Conservation (phyloP, 1,284 basidiomycete species). For the Meira miltonrushii region DNA sequence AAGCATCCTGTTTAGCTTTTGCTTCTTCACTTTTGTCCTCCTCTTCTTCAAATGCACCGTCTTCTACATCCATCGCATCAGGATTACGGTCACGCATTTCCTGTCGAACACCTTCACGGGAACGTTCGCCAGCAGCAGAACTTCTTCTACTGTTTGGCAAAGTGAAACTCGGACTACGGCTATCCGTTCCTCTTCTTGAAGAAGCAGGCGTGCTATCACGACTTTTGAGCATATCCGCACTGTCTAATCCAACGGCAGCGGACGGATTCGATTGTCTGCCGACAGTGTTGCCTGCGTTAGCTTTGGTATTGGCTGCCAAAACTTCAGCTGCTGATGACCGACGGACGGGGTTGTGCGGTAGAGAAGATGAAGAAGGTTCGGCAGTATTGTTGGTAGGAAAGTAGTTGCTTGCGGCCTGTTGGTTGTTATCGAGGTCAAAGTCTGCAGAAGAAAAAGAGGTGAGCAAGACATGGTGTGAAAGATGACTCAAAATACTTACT, state of each 20-base stretch:
- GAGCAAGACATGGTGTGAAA: background rate
- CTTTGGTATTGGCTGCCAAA: conserved; percentile 41
- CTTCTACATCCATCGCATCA: conserved; percentile 19
- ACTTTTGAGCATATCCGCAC: conserved; percentile 26
- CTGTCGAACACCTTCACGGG: conserved; percentile 28
- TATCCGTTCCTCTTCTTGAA: conserved; percentile 5
- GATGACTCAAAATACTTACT: conserved; percentile 17
- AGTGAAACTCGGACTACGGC: conserved; percentile 29
- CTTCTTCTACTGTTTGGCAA: conserved; percentile 34
- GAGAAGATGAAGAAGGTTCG: background rate
- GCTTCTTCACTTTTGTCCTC: conserved; percentile 21
- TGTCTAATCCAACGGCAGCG: conserved; percentile 32
- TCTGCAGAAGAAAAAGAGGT: conserved; percentile 14
- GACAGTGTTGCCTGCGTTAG: conserved; percentile 21
- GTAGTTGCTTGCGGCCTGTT: conserved; percentile 9
- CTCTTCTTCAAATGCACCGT: conserved; percentile 15
- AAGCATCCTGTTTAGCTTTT: conserved; percentile 42
- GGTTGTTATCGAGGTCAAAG: conserved; percentile 33
- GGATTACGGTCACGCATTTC: conserved; percentile 20
- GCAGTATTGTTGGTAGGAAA: conserved; percentile 6
- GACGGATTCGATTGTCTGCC: conserved; percentile 15
- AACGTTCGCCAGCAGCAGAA: conserved; percentile 26
- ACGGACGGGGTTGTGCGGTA: background rate
- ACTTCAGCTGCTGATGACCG: conserved; percentile 24
- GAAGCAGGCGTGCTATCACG: background rate